Conservation (phyloP, 2,329 filamentous ascomycete species). For the Aspergillus flavus region DNA sequence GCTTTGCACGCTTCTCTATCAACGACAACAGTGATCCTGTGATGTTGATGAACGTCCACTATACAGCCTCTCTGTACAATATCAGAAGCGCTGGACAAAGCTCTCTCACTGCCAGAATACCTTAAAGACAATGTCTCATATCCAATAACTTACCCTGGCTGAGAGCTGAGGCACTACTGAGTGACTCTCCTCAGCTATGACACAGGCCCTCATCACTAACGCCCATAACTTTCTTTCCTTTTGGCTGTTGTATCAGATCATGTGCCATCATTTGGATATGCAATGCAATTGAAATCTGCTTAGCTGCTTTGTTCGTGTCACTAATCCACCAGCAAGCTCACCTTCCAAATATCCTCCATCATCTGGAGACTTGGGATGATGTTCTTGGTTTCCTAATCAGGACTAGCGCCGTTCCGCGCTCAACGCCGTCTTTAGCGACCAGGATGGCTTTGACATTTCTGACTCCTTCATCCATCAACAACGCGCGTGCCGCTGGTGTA, state of each 20-base stretch:
- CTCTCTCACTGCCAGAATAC: neutral
- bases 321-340: neutral
- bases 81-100: neutral
- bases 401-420: conserved; percentile 37
- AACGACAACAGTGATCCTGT: conserved; percentile 14
- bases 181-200: conserved; percentile 14
- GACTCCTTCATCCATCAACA: conserved; percentile 49
- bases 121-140: neutral
- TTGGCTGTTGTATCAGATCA: neutral
- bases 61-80: conserved; percentile 4
- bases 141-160: conserved; percentile 1
- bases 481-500: conserved; percentile 37
- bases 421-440: conserved; percentile 40
- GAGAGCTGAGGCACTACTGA: conserved; percentile 6
- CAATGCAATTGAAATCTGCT: neutral
- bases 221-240: neutral
- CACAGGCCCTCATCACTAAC: neutral
- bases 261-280: neutral
- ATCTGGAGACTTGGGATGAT: conserved; percentile 22
- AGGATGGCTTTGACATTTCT: conserved; percentile 42
- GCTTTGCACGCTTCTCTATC: conserved; percentile 18
- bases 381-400: conserved; percentile 32
- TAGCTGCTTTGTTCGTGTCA: neutral
- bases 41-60: conserved; percentile 15
- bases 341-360: conserved; percentile 13